Evolutionary conservation across 805 yeast genomes (phyloP), one percentile per base, ranked within the genome.

Genomic region (Ogataea nakhonphanomensis): DNA sequence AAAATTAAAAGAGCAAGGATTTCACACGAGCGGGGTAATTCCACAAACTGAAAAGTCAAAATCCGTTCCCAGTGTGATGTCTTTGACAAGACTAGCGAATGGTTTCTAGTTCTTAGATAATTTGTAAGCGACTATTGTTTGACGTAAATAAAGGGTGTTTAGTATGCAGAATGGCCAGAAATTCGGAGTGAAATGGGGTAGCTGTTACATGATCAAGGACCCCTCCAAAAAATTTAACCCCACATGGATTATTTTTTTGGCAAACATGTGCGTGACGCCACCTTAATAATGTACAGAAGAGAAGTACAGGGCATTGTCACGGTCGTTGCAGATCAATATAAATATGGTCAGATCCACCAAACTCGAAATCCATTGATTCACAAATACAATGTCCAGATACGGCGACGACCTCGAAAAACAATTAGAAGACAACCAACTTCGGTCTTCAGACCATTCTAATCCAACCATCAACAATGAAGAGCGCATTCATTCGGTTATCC

Each of bases 401-500:
- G 33, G 27, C 37, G 33, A 38, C 35, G 57, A 52, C 30, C 28
- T 53, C 25, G 57, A 51, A 39, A 53, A 53, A 33, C 57, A 51
- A 44, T 12, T 43, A 1, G 35, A 43, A 1, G 50, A 45, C 28
- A 51, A 49, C 35, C 44, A 44, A 20, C 37, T 41, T 10, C 47
- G 45, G 17, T 23, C 37, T 22, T 46, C 55, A 1, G 29, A 44
- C 12, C 30, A 40, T 26, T 45, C 57, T 3, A 55, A 51, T 10
- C 60, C 61, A 8, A 46, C 49, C 6, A 58, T 53, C 2, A n/a
- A 46, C 25, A 52, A 48, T 17, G 27, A 50, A 24, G 47, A 44
- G 30, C 41, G 35, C n/a, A 38, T 59, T 12, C 45, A 51, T 11
- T 52, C 45, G 26, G 54, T 61, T 11, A 70, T 77, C 5, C 54